Evolutionary conservation across 441 rosid genomes (phyloP).

Genomic region (Croton laevigatus): DNA sequence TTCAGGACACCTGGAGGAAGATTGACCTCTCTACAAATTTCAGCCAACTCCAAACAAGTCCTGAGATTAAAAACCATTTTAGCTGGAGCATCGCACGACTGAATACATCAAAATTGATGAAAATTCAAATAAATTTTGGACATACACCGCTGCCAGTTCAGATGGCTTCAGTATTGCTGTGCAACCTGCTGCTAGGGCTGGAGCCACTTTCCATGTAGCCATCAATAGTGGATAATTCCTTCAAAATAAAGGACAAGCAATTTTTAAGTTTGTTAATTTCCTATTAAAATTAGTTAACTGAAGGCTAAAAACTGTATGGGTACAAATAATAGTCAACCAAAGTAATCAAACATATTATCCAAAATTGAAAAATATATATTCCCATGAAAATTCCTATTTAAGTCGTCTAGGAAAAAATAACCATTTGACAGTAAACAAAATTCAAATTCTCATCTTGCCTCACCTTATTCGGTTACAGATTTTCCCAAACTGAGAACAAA

Average conservation of each 20-base stretch:
- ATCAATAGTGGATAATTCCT: conserved; percentile 96
- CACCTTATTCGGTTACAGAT: neutral
- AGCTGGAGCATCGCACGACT: conserved; percentile 15
- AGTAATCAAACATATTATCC: no score
- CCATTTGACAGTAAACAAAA: no score
- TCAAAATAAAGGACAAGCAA: conserved; percentile 30
- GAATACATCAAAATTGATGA: conserved; percentile 17
- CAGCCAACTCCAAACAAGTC: conserved; percentile 97
- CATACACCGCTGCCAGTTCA: conserved; percentile 85
- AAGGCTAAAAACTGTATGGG: conserved; percentile 1
- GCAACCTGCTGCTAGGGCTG: conserved; percentile 98
- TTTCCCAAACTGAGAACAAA: neutral
- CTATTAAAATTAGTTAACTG: neutral
- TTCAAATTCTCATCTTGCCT: no score
- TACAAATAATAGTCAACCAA: neutral
- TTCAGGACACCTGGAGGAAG: conserved; percentile 98
- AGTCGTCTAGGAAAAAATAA: no score
- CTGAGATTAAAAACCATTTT: conserved; percentile 42
- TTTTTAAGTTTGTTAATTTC: conserved; percentile 16
- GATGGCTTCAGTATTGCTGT: conserved; percentile 93
- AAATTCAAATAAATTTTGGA: conserved; percentile 21
- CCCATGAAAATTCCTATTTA: conserved; percentile 5
- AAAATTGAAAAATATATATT: neutral
- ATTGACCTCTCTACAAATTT: conserved; percentile 81
- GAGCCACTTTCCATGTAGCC: conserved; percentile 99